These are phyloP conservation scores for Yarrowia yakushimensis DNA, from an alignment of 805 yeast species.

Conservation along the genomic window DNA sequence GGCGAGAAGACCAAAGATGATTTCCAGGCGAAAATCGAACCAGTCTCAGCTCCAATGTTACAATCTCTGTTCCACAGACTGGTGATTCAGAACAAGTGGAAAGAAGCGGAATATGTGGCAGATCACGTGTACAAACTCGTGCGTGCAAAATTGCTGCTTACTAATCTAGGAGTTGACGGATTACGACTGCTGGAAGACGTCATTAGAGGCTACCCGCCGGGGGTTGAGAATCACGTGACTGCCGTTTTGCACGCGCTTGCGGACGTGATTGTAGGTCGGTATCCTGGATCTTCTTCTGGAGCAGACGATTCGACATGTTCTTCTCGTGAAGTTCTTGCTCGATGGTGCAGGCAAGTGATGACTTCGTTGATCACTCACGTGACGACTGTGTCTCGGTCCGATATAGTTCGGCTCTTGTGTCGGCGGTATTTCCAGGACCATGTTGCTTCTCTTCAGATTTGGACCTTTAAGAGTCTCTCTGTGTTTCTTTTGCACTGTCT, in stretches of 20 bases:
- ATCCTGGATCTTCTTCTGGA: constrained; percentile 1
- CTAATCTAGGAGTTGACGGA: constrained; percentile 11
- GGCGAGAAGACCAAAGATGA: background rate
- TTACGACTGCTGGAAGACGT: constrained; percentile 2
- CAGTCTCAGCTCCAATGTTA: background rate
- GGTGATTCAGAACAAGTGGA: constrained; percentile 9
- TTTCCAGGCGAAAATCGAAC: no score
- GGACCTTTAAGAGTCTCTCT: constrained; percentile 4
- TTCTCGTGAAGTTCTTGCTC: background rate
- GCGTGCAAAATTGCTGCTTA: constrained; percentile 1
- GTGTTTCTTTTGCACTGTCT: constrained; percentile 10
- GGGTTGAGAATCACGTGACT: constrained; percentile 1
- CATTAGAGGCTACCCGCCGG: constrained; percentile 15
- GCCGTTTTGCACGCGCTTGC: background rate
- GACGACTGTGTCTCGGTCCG: background rate
- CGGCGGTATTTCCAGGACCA: constrained; percentile 4
- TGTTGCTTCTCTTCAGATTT: background rate
- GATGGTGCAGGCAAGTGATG: constrained; percentile 6
- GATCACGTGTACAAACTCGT: constrained; percentile 18
- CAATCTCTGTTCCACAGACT: constrained; percentile 8
- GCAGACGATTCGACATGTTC: background rate
- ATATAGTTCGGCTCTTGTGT: background rate
- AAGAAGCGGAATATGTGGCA: constrained; percentile 2
- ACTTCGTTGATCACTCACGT: constrained; percentile 2
- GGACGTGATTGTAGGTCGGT: background rate